These are phyloP conservation scores for Calycina marina DNA, from an alignment of 2,329 filamentous ascomycete genomes.

Conservation along the genomic window DNA sequence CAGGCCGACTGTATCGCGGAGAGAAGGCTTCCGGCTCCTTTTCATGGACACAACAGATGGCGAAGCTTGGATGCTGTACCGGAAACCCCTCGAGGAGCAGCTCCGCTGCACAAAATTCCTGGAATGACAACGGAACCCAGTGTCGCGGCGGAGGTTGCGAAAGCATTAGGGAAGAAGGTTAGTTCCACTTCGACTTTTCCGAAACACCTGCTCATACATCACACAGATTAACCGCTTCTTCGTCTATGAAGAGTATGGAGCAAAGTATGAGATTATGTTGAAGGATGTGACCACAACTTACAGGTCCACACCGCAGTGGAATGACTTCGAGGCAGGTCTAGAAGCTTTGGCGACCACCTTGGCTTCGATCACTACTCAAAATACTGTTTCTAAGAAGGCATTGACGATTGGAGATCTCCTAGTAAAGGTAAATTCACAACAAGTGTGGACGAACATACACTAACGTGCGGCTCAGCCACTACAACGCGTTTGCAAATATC, in stretches of 20 bases:
- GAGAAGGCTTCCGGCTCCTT: constrained; percentile 1
- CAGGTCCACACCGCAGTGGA: constrained; percentile 57
- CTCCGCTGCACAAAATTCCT: constrained; percentile 32
- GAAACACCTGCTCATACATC: constrained; percentile 1
- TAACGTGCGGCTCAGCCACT: constrained; percentile 50
- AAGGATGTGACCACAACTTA: constrained; percentile 60
- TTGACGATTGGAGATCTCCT: constrained; percentile 74
- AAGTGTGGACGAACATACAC: not conserved
- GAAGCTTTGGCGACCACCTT: constrained; percentile 69
- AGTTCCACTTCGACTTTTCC: constrained; percentile 6
- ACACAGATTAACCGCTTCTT: constrained; percentile 65
- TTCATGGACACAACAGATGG: constrained; percentile 30
- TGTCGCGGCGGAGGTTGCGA: constrained; percentile 44
- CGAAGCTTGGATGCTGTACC: constrained; percentile 26
- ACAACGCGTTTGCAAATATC: constrained; percentile 83
- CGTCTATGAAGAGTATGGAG: constrained; percentile 81
- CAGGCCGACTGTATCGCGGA: constrained; percentile 25
- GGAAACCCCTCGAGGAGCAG: constrained; percentile 22
- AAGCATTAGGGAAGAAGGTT: constrained; percentile 45
- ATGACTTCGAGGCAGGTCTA: constrained; percentile 68
- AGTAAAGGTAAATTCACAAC: constrained; percentile 52
- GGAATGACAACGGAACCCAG: constrained; percentile 43
- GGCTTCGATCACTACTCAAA: constrained; percentile 50
- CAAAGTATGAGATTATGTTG: constrained; percentile 76
- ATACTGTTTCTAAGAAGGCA: constrained; percentile 54